A percentile compares a stretch with the other conserved stretches of the same genome.
Conservation (phyloP, 257 asterid species). For the Datura wrightii region DNA sequence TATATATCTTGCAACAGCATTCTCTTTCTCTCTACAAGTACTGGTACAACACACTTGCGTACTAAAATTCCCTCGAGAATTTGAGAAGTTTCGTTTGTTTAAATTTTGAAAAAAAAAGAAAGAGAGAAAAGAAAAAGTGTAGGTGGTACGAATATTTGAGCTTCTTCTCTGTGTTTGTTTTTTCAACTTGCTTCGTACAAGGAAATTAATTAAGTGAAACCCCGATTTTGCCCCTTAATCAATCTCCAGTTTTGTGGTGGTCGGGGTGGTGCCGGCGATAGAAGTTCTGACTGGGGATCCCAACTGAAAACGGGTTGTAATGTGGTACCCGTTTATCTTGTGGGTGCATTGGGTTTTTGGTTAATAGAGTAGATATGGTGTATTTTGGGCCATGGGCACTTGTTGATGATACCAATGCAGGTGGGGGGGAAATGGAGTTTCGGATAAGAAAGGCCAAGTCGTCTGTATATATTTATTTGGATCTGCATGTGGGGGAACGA, state of each 20-base stretch:
- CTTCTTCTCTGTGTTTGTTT: background rate
- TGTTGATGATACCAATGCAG: conserved; percentile 31
- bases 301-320: conserved; percentile 10
- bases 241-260: conserved; percentile 11
- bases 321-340: background rate
- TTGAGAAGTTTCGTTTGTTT: background rate
- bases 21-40: background rate
- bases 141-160: background rate
- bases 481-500: conserved; percentile 21
- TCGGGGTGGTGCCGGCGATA: background rate
- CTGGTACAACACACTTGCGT: background rate
- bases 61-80: background rate
- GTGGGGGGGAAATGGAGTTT: conserved; percentile 18
- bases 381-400: background rate
- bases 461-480: background rate
- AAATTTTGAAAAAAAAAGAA: too few relatives aligned
- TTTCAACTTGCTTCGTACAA: background rate
- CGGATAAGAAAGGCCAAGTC: background rate
- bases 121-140: too few relatives aligned
- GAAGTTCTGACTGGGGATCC: background rate
- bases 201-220: conserved; percentile 19
- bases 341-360: background rate
- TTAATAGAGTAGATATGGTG: background rate
- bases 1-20: background rate
- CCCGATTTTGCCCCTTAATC: conserved; percentile 15